Percentiles rank a stretch among this genome's conserved stretches.
Conservation (phyloP, 805 yeast genomes). For the Metschnikowia shivogae region DNA sequence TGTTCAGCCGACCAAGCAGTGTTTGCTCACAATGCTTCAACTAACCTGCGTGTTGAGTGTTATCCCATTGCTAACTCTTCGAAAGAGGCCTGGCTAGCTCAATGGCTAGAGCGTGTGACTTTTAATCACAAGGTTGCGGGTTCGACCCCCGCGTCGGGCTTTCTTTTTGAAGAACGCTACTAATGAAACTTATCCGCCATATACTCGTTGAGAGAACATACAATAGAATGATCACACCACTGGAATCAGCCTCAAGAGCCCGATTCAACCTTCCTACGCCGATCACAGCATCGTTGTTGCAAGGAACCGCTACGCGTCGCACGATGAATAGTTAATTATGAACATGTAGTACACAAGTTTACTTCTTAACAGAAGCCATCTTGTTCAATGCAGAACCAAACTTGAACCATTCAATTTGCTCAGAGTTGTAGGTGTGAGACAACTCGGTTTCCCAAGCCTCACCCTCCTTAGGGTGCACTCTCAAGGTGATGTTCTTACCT, state of each 20-base stretch:
- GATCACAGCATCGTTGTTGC: no score
- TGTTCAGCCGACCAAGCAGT: no score
- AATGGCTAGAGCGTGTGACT: constrained; percentile 25
- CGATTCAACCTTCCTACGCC: no score
- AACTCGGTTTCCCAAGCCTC: constrained; percentile 84
- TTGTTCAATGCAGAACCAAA: constrained; percentile 98
- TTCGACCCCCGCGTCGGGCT: constrained; percentile 27
- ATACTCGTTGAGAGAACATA: no score
- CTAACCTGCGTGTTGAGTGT: no score
- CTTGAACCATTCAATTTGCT: constrained; percentile 99
- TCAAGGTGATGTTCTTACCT: constrained; percentile 83
- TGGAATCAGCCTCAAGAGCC: no score
- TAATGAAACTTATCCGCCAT: no score
- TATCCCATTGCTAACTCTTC: no score
- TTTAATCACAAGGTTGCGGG: constrained; percentile 25
- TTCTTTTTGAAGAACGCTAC: constrained; percentile 3
- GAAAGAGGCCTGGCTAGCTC: constrained; percentile 21
- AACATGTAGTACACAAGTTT: constrained; percentile 8
- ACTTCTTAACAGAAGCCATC: constrained; percentile 52
- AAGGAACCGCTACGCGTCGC: neutral
- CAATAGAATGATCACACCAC: no score
- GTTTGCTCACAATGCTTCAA: no score
- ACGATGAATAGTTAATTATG: constrained; percentile 10
- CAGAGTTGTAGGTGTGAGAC: constrained; percentile 92
- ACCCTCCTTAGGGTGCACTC: constrained; percentile 71